Percentiles rank a stretch among this genome's conserved stretches.
Conservation (phyloP, 2,329 filamentous ascomycete species). For the Didymella glomerata region DNA sequence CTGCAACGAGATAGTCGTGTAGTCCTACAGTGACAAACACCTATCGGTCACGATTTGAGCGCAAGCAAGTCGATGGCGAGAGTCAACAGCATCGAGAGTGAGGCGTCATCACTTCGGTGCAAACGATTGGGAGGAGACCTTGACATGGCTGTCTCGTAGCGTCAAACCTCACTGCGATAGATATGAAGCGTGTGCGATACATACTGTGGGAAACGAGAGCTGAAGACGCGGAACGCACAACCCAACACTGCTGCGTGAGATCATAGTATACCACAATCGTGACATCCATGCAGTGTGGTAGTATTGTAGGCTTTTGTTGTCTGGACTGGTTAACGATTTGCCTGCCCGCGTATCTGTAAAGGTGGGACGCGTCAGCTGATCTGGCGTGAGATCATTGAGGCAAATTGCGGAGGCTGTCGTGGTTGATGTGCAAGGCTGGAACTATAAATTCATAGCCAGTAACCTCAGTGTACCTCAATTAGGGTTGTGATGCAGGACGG, state of each 20-base stretch:
- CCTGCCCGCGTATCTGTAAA: background rate
- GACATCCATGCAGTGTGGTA: background rate
- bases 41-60: slow-evolving; percentile 7
- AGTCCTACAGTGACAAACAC: slow-evolving; percentile 14
- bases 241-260: background rate
- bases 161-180: too few species aligned
- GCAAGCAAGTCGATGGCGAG: background rate
- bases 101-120: background rate
- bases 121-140: background rate
- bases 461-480: rapidly evolving
- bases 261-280: background rate
- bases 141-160: background rate
- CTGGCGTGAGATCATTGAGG: too few species aligned
- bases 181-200: background rate
- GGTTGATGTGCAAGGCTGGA: background rate
- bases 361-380: background rate
- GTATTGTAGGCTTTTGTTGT: background rate
- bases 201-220: background rate
- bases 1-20: slow-evolving; percentile 27
- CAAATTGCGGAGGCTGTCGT: background rate
- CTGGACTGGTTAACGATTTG: background rate
- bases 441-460: too few species aligned
- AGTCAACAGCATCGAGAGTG: background rate
- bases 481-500: background rate
- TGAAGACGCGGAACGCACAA: background rate